Conservation (phyloP, 2,329 filamentous ascomycete species). For the Aspergillus terreus region DNA sequence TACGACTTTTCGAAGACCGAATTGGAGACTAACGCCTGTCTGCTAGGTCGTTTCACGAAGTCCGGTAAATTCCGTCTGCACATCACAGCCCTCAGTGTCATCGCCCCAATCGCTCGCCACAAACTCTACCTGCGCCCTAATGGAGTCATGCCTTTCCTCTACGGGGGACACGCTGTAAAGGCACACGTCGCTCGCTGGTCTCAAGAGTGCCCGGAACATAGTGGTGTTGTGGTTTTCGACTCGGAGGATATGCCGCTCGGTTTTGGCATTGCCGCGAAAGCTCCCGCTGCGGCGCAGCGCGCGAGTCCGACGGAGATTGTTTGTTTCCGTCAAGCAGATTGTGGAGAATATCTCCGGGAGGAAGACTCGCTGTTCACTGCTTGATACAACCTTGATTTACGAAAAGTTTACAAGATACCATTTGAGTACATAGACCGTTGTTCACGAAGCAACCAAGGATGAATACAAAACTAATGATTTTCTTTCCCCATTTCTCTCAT, state of each 20-base stretch:
- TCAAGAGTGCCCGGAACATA: slow-evolving; percentile 90
- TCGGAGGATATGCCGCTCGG: slow-evolving; percentile 90
- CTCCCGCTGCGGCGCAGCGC: slow-evolving; percentile 62
- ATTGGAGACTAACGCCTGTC: no score
- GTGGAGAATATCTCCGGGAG: slow-evolving; percentile 91
- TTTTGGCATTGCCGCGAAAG: slow-evolving; percentile 75
- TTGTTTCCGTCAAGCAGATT: slow-evolving; percentile 87
- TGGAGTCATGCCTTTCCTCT: slow-evolving; percentile 95
- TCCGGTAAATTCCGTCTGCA: slow-evolving; percentile 92
- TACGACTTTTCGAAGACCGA: no score
- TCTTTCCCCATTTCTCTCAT: no score
- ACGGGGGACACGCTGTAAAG: slow-evolving; percentile 85
- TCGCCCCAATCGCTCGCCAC: slow-evolving; percentile 87
- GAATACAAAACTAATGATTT: no score
- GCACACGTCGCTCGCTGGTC: slow-evolving; percentile 79
- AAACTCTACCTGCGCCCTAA: slow-evolving; percentile 97
- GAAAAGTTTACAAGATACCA: not conserved
- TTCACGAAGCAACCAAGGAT: no score
- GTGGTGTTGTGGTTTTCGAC: slow-evolving; percentile 81
- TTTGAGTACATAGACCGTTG: no score
- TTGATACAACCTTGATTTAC: slow-evolving; percentile 16
- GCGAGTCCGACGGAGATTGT: slow-evolving; percentile 87
- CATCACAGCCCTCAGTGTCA: slow-evolving; percentile 84
- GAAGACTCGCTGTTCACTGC: slow-evolving; percentile 63
- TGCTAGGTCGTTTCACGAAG: slow-evolving; percentile 66